phyloP scores from a whole-genome alignment of 2,329 filamentous ascomycete genomes.

The Fusarium sambucinum region DNA sequence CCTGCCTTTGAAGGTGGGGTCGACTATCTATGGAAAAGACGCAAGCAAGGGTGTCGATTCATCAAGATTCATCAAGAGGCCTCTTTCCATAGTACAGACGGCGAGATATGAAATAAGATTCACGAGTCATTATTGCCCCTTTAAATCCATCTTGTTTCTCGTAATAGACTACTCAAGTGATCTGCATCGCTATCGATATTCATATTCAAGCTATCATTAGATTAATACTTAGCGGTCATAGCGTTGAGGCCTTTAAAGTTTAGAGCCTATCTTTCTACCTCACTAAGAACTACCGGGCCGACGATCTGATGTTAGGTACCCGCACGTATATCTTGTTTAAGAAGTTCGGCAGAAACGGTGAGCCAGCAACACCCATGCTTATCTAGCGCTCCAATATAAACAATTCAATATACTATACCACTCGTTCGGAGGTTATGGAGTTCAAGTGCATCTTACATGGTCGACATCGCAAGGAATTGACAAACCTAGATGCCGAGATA shows the following conservation, averaged over 20 bases:
- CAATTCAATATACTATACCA: background rate
- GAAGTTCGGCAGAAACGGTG: constrained; percentile 10
- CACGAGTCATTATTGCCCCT: background rate
- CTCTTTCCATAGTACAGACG: background rate
- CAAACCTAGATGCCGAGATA: constrained; percentile 21
- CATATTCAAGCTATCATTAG: background rate
- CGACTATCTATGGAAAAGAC: constrained; percentile 18
- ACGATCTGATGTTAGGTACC: constrained; percentile 12
- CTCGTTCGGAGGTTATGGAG: background rate
- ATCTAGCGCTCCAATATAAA: constrained; percentile 10
- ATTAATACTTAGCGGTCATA: constrained; percentile 10
- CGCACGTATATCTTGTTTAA: constrained; percentile 17
- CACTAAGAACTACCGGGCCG: constrained; percentile 3
- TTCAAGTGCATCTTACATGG: background rate
- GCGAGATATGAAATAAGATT: background rate
- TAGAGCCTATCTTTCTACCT: background rate
- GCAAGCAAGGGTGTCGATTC: background rate
- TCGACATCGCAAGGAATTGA: constrained; percentile 19
- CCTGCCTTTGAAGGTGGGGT: constrained; percentile 2
- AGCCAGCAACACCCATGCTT: background rate
- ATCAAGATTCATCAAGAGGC: background rate
- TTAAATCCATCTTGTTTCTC: background rate
- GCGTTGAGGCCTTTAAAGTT: constrained; percentile 1
- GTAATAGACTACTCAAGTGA: background rate
- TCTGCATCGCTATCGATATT: background rate